These are phyloP conservation scores for Silene conica DNA, from an alignment of 148 eudicot species.

Conservation along the genomic window DNA sequence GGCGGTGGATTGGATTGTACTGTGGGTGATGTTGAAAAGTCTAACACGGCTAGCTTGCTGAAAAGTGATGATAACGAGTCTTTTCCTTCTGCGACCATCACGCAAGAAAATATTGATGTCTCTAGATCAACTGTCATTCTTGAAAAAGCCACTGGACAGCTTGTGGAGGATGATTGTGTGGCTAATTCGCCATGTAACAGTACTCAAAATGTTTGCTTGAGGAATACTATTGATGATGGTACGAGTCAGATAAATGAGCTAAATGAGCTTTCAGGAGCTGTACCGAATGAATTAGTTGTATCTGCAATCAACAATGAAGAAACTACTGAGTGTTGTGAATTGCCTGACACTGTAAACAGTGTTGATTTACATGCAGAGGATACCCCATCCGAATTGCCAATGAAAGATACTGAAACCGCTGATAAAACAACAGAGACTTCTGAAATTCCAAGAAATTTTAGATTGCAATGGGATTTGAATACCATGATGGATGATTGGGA, in stretches of 20 bases:
- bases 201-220: background rate
- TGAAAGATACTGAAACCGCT: constrained; percentile 1
- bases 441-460: constrained; percentile 26
- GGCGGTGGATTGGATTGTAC: constrained; percentile 32
- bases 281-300: constrained; percentile 23
- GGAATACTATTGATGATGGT: background rate
- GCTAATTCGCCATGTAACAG: background rate
- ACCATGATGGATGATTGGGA: constrained; percentile 63
- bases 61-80: background rate
- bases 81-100: background rate
- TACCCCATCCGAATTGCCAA: constrained; percentile 13
- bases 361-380: constrained; percentile 12
- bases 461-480: constrained; percentile 72
- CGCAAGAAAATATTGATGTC: background rate
- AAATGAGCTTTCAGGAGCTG: constrained; percentile 19
- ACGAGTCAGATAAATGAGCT: constrained; percentile 18
- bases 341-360: constrained; percentile 4
- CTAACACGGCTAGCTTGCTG: constrained; percentile 1
- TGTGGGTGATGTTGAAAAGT: constrained; percentile 22
- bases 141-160: background rate
- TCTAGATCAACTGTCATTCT: background rate
- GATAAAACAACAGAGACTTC: constrained; percentile 12
- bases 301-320: constrained; percentile 12
- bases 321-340: constrained; percentile 9
- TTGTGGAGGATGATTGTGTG: background rate